Base-by-base conservation (phyloP, 2,329 filamentous ascomycete species). In the Phaeosphaeriaceae sp. region DNA sequence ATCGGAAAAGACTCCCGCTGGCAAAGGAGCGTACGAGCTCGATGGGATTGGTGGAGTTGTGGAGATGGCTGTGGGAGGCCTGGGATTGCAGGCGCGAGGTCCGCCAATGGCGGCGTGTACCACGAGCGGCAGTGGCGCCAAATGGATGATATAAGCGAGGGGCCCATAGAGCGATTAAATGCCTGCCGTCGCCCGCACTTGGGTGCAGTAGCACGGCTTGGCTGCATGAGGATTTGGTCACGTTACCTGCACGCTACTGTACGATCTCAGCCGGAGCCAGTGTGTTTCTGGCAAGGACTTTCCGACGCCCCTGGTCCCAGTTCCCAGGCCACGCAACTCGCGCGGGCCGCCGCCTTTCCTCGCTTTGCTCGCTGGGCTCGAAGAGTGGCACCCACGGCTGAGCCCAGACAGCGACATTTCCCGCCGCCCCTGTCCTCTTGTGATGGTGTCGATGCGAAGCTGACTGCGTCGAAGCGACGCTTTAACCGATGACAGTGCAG, bases 61-160 rank as follows among this genome's bases (percentile, higher is more conserved):
- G 47, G 31, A 48, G 22, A 63, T 33, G 40, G 50, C 31, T 36
- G 31, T 36, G 31, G 31, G 31, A 36, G 57, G 61, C 54, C 54
- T 51, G 48, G 58, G 47, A 48, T 48, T 36, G 36, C 54, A 60
- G 57, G 67, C 67, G 68, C 61, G 50, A 62, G 61, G 50, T 22
- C 53, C 47, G 63, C 72, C 72, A 73, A 72, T 74, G 58, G 65
- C 59, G 57, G 59, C 54, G 57, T 61, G 54, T 57, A 53, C 51
- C 42, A 59, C 36, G 46, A 25, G 54, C 49, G 36, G 61, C 57
- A 63, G 59, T 60, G 63, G 65, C 58, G 66, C 60, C 58, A 56
- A 68, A 49, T 66, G 66, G 66, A 31, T 51, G 20, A 45, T 55
- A 44, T 53, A 62, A 68, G 63, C 66, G 65, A 66, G 44, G 31